Conservation (phyloP, 805 yeast genomes). For the Metschnikowia anglica region DNA sequence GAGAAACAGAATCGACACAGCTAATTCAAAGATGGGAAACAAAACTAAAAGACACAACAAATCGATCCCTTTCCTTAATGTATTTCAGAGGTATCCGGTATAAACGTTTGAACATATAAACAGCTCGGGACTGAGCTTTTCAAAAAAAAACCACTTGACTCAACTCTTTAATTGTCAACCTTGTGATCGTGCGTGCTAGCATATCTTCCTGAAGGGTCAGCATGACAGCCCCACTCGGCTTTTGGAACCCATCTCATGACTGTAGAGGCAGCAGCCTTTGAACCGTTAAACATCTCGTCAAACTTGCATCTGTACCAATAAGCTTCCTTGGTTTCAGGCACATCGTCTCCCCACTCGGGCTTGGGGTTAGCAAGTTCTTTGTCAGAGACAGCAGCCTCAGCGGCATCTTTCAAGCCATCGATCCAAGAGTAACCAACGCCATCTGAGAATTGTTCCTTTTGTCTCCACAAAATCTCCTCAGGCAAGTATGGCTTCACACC, state of each 20-base stretch:
- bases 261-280: constrained; percentile 88
- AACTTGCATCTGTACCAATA: constrained; percentile 98
- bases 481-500: constrained; percentile 83
- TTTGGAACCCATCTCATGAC: constrained; percentile 99
- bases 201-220: constrained; percentile 97
- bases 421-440: constrained; percentile 99
- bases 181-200: constrained; percentile 80
- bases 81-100: constrained; percentile 1
- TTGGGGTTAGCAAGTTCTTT: constrained; percentile 89
- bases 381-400: constrained; percentile 81
- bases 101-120: too few relatives aligned
- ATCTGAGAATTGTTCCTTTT: constrained; percentile 98
- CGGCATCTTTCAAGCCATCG: constrained; percentile 94
- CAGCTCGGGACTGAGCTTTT: too few relatives aligned
- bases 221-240: constrained; percentile 99
- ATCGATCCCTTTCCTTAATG: neutral
- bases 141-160: neutral
- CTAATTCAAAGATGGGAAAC: too few relatives aligned
- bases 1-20: too few relatives aligned
- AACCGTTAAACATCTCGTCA: constrained; percentile 82
- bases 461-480: constrained; percentile 97
- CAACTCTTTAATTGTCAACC: constrained; percentile 27
- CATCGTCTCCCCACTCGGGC: constrained; percentile 93
- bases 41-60: too few relatives aligned
- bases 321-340: constrained; percentile 98